Percentiles rank a stretch among this genome's conserved stretches.
Conservation (phyloP, 2,329 filamentous ascomycete species). For the Neofusicoccum cordaticola region DNA sequence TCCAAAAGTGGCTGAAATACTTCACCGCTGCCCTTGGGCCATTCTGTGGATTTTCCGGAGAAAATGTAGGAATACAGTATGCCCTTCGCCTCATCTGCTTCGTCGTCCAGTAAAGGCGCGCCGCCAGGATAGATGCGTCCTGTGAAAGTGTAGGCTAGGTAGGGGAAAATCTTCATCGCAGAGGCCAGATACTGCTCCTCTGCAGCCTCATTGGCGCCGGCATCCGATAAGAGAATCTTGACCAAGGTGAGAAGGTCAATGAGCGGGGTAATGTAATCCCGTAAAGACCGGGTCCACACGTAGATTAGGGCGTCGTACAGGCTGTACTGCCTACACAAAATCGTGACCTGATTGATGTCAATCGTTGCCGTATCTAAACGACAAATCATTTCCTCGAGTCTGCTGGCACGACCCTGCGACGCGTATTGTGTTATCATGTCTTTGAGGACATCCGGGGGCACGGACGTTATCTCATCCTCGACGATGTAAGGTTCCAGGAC, state of each 20-base stretch:
- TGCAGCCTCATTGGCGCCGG: conserved; percentile 53
- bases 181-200: conserved; percentile 64
- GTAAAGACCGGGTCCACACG: conserved; percentile 89
- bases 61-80: conserved; percentile 94
- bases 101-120: conserved; percentile 67
- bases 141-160: conserved; percentile 87
- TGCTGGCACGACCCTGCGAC: conserved; percentile 67
- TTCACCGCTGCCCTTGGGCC: conserved; percentile 65
- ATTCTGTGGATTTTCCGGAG: conserved; percentile 72
- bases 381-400: conserved; percentile 91
- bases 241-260: conserved; percentile 73
- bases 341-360: conserved; percentile 90
- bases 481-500: conserved; percentile 85
- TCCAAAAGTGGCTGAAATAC: conserved; percentile 53
- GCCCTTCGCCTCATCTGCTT: conserved; percentile 74
- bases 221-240: conserved; percentile 54
- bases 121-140: conserved; percentile 90
- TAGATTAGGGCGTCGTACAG: conserved; percentile 95
- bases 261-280: conserved; percentile 86
- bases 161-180: conserved; percentile 89
- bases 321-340: conserved; percentile 84
- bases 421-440: conserved; percentile 80
- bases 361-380: conserved; percentile 86
- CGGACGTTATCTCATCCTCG: conserved; percentile 67
- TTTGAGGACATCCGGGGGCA: conserved; percentile 84